phyloP scores from a whole-genome alignment of 2,329 filamentous ascomycete genomes.

The Fusarium cicatricum region DNA sequence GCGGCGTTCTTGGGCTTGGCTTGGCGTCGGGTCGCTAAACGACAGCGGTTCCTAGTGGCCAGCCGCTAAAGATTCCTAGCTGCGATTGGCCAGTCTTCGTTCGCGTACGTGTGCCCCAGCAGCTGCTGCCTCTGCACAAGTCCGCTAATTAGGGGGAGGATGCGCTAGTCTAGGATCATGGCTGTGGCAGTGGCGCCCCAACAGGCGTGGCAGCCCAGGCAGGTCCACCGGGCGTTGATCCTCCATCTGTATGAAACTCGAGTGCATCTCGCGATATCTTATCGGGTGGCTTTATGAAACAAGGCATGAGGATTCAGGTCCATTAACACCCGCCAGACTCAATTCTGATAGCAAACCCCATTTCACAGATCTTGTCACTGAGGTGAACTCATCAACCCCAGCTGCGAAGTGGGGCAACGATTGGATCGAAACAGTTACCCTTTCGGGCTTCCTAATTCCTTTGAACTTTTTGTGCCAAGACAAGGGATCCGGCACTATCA shows the following conservation, averaged over 20 bases:
- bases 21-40: neutral
- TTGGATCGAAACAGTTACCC: neutral
- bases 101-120: too few relatives aligned
- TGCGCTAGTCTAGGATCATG: neutral
- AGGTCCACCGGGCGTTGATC: too few relatives aligned
- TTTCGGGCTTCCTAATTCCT: neutral
- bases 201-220: neutral
- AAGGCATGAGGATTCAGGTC: too few relatives aligned
- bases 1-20: neutral
- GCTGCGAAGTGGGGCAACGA: too few relatives aligned
- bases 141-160: neutral
- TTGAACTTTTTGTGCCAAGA: neutral
- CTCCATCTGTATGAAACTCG: too few relatives aligned
- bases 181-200: conserved; percentile 4
- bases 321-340: too few relatives aligned
- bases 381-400: neutral
- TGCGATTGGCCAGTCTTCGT: neutral
- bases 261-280: too few relatives aligned
- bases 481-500: neutral
- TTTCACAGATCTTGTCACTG: too few relatives aligned
- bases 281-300: neutral
- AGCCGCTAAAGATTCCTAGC: neutral
- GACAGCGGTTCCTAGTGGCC: neutral
- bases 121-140: too few relatives aligned
- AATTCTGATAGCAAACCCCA: too few relatives aligned